Evolutionary conservation across 345 rosid genomes (phyloP).

Genomic region (Linum lewisii): DNA sequence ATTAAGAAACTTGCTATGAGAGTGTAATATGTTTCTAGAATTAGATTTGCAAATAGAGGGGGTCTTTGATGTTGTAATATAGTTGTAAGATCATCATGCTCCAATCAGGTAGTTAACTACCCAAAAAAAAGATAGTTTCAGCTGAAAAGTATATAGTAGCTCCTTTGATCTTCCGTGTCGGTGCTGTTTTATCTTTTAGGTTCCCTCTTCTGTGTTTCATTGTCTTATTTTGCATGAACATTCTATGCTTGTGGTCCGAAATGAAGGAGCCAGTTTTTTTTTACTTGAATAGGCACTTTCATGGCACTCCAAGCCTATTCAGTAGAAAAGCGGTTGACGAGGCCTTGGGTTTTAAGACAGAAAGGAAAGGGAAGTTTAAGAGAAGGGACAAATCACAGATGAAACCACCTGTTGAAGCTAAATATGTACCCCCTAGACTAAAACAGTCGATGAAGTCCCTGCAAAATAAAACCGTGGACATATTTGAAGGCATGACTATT

Average conservation of each 20-base stretch:
- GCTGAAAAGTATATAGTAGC: not conserved
- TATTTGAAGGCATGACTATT: constrained; percentile 79
- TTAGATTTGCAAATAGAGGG: not conserved
- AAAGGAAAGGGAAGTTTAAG: constrained; percentile 54
- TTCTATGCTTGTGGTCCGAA: not conserved
- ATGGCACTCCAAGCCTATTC: constrained; percentile 40
- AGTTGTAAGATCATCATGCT: not conserved
- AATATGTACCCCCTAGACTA: constrained; percentile 56
- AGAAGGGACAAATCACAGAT: constrained; percentile 33
- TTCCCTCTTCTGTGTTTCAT: not conserved
- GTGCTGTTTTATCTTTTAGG: not conserved
- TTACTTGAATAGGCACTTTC: constrained; percentile 42
- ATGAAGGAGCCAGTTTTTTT: constrained; percentile 4
- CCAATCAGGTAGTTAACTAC: not conserved
- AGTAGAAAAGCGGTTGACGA: constrained; percentile 35
- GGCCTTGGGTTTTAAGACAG: constrained; percentile 35
- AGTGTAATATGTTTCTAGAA: not conserved
- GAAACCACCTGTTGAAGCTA: constrained; percentile 72
- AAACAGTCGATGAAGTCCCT: constrained; percentile 29
- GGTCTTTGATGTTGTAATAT: constrained; percentile 21
- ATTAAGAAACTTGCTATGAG: not conserved
- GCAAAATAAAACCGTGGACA: constrained; percentile 54
- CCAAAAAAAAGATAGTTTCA: too few relatives aligned
- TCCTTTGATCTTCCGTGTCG: not conserved
- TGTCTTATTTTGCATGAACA: not conserved